Base-by-base conservation (phyloP, 2,329 filamentous ascomycete species). In the Botrytis fabae region DNA sequence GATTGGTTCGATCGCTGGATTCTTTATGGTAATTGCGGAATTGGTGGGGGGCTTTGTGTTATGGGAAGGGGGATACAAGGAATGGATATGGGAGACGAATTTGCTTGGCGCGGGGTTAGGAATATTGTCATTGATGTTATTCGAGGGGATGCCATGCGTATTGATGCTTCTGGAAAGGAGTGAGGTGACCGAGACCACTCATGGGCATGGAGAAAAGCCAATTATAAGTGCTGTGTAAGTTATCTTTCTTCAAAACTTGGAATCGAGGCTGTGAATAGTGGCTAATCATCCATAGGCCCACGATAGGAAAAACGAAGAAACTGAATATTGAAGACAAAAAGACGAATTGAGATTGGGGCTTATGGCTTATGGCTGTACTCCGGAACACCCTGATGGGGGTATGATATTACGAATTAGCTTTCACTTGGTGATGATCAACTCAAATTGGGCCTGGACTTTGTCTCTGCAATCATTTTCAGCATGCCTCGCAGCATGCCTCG, bases 151-250 rank as follows among this genome's bases (percentile, higher is more conserved):
- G 78, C 79, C 78, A 42, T 70, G 70, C 44, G 20, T 77, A 62
- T 54, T 78, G 63, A 80, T 80, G 79, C 46, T 76, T 69, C 70
- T 82, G 74, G 62, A 79, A 75, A 76, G 79, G 80, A 48, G 78
- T 77, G 32, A 80, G 79, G 70, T 80, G 78, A 44, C 61, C 40
- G 72, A 80, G 71, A 71, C 73, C n/a, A 57, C 40, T 38, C 78
- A 76, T 80, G 82, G 12, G 76, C 73, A 77, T 74, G 75, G 71
- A 65, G 75, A 74, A 51, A 78, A 78, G 73, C 35, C 57, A 10
- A 66, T 76, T 54, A 44, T 38, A 22, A 59, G 35, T 57, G 76
- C 75, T 66, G 73, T 78, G 77, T 78, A 73, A 74, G 76, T 75
- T 14, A 16, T 3, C 38, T 22, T 63, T 7, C 32, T n/a, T n/a